Base-by-base conservation (phyloP, 306 rosid species). In the Acacia confusa region DNA sequence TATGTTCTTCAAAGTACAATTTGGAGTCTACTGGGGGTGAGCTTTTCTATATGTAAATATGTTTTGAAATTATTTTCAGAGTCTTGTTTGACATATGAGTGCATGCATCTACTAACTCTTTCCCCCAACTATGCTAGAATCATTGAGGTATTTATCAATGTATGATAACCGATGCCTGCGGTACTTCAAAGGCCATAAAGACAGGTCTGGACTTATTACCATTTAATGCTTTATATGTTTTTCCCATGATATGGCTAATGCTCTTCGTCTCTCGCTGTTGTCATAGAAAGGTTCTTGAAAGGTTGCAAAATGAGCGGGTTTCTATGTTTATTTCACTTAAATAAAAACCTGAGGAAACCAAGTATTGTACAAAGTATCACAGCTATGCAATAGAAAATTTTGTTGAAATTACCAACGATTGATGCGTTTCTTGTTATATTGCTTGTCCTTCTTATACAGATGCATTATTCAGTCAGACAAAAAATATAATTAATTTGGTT, bases 111-210 rank as follows among this genome's bases (percentile, higher is more conserved):
- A n/a, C 82, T 87, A 61, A 83, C 66, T 63, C 28, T 74, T 72
- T 84, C 34, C 48, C 50, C 66, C 63, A 11, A 48, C 30, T 79
- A 70, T 84, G 68, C 74, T 84, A 95, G 98, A 93, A 88, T 95
- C 96, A 9, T 81, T 95, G 78, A 87, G 98, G 81, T 95, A 95
- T 84, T 90, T 95, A 69, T 95, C 99, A 44, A 92, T 95, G 94
- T 93, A 95, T 68, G 98, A 95, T 85, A 95, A 95, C 70, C 89
- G 96, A 24, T 89, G 92, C 87, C 89, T 95, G 75, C 92, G 99
- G 53, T 93, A 95, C 86, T 95, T 95, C 89, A 95, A 93, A 85
- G 99, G 98, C 63, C 99, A 95, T 83, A 93, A 89, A 86, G 96
- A 92, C 77, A 95, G 99, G 99, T 92, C 81, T 70, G 85, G 40